phyloP scores from a whole-genome alignment of 441 rosid species.

The Euphorbia celastroides region DNA sequence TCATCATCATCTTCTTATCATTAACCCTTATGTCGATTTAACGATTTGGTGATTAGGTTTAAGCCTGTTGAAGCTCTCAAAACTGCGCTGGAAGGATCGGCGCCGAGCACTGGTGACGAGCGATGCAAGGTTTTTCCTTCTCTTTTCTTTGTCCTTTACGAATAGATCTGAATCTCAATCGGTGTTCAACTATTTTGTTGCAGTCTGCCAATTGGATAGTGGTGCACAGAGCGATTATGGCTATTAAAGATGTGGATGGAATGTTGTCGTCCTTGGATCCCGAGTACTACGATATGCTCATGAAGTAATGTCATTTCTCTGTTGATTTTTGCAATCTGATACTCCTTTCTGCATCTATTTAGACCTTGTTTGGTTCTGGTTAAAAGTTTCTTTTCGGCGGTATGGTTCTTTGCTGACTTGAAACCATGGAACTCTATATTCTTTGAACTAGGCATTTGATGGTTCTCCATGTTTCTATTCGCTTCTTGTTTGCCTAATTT shows the following conservation, averaged over 20 bases:
- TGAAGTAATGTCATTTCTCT: constrained; percentile 53
- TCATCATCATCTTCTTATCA: not conserved
- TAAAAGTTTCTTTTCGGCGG: too few species aligned
- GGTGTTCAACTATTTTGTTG: constrained; percentile 6
- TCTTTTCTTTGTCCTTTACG: not conserved
- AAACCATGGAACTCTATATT: too few species aligned
- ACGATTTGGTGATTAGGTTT: constrained; percentile 26
- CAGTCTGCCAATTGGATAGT: constrained; percentile 90
- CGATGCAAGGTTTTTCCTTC: constrained; percentile 70
- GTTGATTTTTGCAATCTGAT: not conserved
- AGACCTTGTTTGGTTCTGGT: too few species aligned
- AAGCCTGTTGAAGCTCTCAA: constrained; percentile 81
- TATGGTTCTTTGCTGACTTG: too few species aligned
- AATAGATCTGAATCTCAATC: not conserved
- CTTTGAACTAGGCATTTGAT: too few species aligned
- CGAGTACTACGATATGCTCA: constrained; percentile 88
- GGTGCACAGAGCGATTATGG: constrained; percentile 88
- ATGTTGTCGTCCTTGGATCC: constrained; percentile 71
- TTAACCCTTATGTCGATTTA: not conserved
- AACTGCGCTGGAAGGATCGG: constrained; percentile 88
- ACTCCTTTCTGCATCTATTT: not conserved
- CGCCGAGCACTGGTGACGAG: constrained; percentile 67
- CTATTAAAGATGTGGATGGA: constrained; percentile 81
- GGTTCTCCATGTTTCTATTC: too few species aligned
- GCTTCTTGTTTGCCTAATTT: not conserved